Conservation (phyloP, 176 grass and related monocot species). For the Triticum monococcum region DNA sequence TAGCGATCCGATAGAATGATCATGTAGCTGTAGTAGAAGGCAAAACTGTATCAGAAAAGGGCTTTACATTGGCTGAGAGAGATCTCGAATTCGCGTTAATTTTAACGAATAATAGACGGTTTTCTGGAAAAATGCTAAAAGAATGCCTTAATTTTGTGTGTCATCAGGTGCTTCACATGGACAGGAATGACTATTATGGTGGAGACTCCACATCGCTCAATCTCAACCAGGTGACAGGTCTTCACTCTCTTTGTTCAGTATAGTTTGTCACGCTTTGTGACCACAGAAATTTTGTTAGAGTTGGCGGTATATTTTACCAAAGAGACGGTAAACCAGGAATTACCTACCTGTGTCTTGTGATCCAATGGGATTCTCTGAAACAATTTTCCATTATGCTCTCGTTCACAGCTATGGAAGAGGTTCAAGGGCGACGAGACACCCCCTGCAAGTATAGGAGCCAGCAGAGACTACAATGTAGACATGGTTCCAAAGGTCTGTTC, state of each 20-base stretch:
- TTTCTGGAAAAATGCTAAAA: background rate
- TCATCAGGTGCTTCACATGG: constrained; percentile 86
- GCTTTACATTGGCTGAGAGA: background rate
- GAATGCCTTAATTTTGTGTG: background rate
- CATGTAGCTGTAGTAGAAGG: background rate
- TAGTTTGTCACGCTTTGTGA: background rate
- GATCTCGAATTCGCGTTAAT: background rate
- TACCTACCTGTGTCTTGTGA: background rate
- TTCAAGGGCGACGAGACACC: constrained; percentile 67
- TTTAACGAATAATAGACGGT: background rate
- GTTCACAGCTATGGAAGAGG: constrained; percentile 79
- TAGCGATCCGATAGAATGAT: background rate
- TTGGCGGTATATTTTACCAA: background rate
- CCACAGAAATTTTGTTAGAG: background rate
- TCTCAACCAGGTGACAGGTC: constrained; percentile 54
- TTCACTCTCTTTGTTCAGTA: background rate
- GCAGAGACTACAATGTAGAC: constrained; percentile 95
- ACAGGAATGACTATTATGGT: constrained; percentile 91
- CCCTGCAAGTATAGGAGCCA: constrained; percentile 51
- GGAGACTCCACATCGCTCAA: constrained; percentile 86
- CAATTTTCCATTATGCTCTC: background rate
- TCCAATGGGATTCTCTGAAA: background rate
- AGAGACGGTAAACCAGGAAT: background rate
- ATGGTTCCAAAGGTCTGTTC: constrained; percentile 84
- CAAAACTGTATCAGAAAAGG: background rate